Evolutionary conservation across 805 yeast genomes (phyloP).

Genomic region (Zygotorulaspora florentina): DNA sequence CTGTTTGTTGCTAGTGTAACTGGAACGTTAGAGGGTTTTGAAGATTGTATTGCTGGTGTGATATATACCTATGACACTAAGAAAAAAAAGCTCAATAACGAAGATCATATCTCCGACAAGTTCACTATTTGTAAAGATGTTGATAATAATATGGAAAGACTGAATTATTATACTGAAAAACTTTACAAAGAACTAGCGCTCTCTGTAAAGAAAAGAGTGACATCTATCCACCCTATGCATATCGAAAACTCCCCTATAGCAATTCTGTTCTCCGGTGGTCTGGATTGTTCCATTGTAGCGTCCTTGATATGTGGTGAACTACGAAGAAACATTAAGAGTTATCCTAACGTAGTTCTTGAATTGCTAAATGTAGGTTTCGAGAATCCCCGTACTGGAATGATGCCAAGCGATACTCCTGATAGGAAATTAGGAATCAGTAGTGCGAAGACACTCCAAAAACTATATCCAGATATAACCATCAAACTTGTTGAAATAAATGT

Average conservation of each 20-base stretch:
- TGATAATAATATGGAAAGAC: constrained; percentile 19
- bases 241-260: constrained; percentile 42
- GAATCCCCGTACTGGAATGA: constrained; percentile 68
- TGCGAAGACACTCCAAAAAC: constrained; percentile 45
- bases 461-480: constrained; percentile 42
- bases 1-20: constrained; percentile 46
- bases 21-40: constrained; percentile 32
- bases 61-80: constrained; percentile 43
- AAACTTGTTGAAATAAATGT: constrained; percentile 67
- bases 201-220: constrained; percentile 49
- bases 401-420: constrained; percentile 77
- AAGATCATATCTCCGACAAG: constrained; percentile 12
- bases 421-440: constrained; percentile 67
- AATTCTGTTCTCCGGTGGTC: constrained; percentile 87
- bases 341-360: constrained; percentile 45
- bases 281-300: constrained; percentile 85
- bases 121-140: constrained; percentile 21
- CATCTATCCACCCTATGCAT: constrained; percentile 56
- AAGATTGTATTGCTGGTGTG: constrained; percentile 53
- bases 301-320: constrained; percentile 39
- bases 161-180: constrained; percentile 9
- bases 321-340: constrained; percentile 19
- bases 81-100: constrained; percentile 17
- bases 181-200: constrained; percentile 33
- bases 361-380: constrained; percentile 90